Percentiles rank a stretch among this genome's conserved stretches.
Evolutionary conservation across 169 alveolate species (phyloP).

Genomic region (Eimeria acervulina): DNA sequence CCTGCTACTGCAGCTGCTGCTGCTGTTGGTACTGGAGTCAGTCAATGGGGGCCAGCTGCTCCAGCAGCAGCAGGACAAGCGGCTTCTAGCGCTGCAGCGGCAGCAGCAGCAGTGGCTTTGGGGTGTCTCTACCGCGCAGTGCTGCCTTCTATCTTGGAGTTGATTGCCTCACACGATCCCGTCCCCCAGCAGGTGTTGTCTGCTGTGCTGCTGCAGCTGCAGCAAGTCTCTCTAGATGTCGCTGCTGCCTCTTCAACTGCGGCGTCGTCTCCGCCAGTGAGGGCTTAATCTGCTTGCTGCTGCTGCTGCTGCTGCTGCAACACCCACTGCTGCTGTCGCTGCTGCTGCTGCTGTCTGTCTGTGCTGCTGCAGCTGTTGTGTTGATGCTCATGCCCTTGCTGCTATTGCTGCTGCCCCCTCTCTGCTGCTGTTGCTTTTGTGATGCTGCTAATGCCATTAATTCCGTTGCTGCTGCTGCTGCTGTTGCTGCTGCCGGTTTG

Average conservation of each 20-base stretch:
- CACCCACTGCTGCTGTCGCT: background rate
- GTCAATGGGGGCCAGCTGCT: background rate
- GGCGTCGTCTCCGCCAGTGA: conserved; percentile 2
- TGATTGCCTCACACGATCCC: conserved; percentile 17
- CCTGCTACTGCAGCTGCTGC: background rate
- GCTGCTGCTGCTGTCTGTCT: background rate
- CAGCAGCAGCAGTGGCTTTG: conserved; percentile 37
- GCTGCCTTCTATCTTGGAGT: conserved; percentile 20
- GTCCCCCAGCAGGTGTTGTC: conserved; percentile 1
- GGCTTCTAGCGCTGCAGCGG: background rate
- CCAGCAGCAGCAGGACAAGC: background rate
- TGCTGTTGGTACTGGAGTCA: background rate
- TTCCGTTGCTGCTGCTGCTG: background rate
- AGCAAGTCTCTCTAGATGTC: conserved; percentile 1
- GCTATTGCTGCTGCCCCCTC: background rate
- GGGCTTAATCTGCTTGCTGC: background rate
- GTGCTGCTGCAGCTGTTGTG: background rate
- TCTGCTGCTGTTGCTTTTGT: background rate
- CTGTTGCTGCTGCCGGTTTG: background rate
- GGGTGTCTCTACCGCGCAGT: conserved; percentile 12
- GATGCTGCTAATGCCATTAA: background rate
- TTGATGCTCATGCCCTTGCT: too few species aligned
- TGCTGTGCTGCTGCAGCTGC: conserved; percentile 18
- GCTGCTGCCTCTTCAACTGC: background rate
- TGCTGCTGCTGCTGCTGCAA: background rate